Conservation (phyloP, 257 asterid genomes). For the Solanum peruvianum region DNA sequence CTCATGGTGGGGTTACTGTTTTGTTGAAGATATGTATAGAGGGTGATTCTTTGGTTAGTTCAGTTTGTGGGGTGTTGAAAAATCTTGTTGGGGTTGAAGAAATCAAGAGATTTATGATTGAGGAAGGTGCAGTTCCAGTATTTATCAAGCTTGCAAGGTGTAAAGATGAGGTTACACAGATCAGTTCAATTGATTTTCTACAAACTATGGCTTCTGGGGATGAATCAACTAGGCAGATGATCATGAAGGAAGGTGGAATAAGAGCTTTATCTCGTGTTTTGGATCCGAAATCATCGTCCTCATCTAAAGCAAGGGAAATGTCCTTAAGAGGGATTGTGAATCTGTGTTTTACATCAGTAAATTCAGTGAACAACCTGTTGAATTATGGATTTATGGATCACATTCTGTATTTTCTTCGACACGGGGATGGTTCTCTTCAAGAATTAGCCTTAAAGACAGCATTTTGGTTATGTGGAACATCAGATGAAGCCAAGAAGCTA, state of each 20-base stretch:
- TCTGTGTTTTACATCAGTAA: slow-evolving; percentile 33
- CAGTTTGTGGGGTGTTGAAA: slow-evolving; percentile 76
- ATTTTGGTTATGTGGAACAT: slow-evolving; percentile 72
- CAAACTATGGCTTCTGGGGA: slow-evolving; percentile 68
- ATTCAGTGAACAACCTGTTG: slow-evolving; percentile 24
- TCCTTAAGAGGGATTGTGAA: slow-evolving; percentile 60
- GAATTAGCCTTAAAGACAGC: slow-evolving; percentile 76
- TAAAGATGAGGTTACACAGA: slow-evolving; percentile 42
- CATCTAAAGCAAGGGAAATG: slow-evolving; percentile 61
- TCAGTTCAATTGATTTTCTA: slow-evolving; percentile 54
- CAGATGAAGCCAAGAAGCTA: slow-evolving; percentile 65
- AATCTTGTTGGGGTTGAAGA: slow-evolving; percentile 77
- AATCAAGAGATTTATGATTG: slow-evolving; percentile 79
- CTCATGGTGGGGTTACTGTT: slow-evolving; percentile 85
- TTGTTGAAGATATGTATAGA: slow-evolving; percentile 58
- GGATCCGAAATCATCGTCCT: slow-evolving; percentile 44
- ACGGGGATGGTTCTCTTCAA: slow-evolving; percentile 52
- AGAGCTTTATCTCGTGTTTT: slow-evolving; percentile 41
- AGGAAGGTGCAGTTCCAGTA: slow-evolving; percentile 53
- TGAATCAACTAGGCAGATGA: slow-evolving; percentile 31
- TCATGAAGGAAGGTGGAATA: slow-evolving; percentile 63
- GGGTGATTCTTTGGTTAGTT: slow-evolving; percentile 19
- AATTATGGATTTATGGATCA: slow-evolving; percentile 53
- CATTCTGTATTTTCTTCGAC: slow-evolving; percentile 43
- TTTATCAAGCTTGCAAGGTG: slow-evolving; percentile 44